A percentile compares a stretch with the other conserved stretches of the same genome.
Evolutionary conservation across 2,329 filamentous ascomycete species (phyloP).

Genomic region (Colletotrichum tabaci): DNA sequence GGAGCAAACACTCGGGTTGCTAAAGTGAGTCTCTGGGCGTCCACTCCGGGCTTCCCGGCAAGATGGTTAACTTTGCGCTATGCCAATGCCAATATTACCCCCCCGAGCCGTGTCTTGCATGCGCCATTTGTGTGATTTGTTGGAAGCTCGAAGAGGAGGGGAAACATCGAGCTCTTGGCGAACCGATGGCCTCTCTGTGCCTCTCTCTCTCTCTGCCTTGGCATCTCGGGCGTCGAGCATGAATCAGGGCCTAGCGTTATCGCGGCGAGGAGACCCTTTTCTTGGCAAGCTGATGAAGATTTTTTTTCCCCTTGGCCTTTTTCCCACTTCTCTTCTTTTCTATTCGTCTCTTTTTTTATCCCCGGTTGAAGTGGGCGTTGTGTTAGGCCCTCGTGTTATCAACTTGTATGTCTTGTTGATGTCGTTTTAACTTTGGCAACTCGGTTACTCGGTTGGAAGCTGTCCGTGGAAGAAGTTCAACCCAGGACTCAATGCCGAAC

Average conservation of each 20-base stretch:
- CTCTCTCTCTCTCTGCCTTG: slow-evolving; percentile 11
- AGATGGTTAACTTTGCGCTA: no score
- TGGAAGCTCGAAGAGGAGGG: neutral
- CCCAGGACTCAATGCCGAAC: neutral
- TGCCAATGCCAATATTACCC: neutral
- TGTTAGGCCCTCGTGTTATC: neutral
- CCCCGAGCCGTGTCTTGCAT: neutral
- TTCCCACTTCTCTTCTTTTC: no score
- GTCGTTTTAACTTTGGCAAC: neutral
- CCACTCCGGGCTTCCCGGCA: neutral
- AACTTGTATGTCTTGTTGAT: no score
- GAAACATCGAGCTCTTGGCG: slow-evolving; percentile 21
- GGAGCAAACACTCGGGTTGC: no score
- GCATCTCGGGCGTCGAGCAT: slow-evolving; percentile 17
- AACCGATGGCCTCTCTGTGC: neutral
- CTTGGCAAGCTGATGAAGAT: slow-evolving; percentile 1
- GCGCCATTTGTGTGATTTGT: slow-evolving; percentile 8
- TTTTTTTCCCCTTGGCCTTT: no score
- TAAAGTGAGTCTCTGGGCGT: no score
- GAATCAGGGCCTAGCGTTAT: slow-evolving; percentile 31
- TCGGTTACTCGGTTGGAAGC: no score
- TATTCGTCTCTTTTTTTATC: no score
- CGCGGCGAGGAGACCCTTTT: neutral
- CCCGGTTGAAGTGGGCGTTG: no score
- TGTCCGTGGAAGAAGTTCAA: no score